These are phyloP conservation scores for Cercospora citrullina DNA, from an alignment of 2,329 filamentous ascomycete species.

Conservation along the genomic window DNA sequence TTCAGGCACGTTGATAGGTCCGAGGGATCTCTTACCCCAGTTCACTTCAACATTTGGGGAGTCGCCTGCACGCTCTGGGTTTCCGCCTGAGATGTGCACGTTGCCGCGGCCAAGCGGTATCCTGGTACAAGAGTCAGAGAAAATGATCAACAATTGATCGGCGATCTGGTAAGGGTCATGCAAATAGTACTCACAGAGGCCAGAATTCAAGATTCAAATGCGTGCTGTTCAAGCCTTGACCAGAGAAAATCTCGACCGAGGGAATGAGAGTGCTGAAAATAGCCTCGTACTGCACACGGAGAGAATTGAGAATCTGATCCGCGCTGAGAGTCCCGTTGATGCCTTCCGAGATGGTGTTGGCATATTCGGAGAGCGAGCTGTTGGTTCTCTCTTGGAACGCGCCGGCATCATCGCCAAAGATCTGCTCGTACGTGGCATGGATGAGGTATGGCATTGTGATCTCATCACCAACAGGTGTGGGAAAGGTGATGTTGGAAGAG, in stretches of 20 bases:
- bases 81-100: slow-evolving; percentile 31
- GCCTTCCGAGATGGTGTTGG: slow-evolving; percentile 7
- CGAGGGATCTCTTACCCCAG: slow-evolving; percentile 27
- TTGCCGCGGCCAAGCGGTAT: slow-evolving; percentile 30
- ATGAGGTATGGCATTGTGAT: slow-evolving; percentile 19
- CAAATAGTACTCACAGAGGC: slow-evolving; percentile 11
- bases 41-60: slow-evolving; percentile 34
- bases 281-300: slow-evolving; percentile 18
- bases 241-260: slow-evolving; percentile 17
- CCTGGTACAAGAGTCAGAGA: too few relatives aligned
- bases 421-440: slow-evolving; percentile 19
- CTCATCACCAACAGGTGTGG: slow-evolving; percentile 9
- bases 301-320: slow-evolving; percentile 18
- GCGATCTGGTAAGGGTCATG: not conserved
- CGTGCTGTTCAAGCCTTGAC: slow-evolving; percentile 10
- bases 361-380: slow-evolving; percentile 10
- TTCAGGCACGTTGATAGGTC: not conserved
- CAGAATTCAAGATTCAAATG: slow-evolving; percentile 25
- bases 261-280: slow-evolving; percentile 20
- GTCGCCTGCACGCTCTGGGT: slow-evolving; percentile 19
- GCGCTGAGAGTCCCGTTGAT: slow-evolving; percentile 19
- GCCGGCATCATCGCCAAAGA: slow-evolving; percentile 17
- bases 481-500: slow-evolving; percentile 16
- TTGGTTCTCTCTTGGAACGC: slow-evolving; percentile 8
- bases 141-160: not conserved